phyloP scores from a whole-genome alignment of 1,139 yeast species.

The Pneumocystis oryctolagi region DNA sequence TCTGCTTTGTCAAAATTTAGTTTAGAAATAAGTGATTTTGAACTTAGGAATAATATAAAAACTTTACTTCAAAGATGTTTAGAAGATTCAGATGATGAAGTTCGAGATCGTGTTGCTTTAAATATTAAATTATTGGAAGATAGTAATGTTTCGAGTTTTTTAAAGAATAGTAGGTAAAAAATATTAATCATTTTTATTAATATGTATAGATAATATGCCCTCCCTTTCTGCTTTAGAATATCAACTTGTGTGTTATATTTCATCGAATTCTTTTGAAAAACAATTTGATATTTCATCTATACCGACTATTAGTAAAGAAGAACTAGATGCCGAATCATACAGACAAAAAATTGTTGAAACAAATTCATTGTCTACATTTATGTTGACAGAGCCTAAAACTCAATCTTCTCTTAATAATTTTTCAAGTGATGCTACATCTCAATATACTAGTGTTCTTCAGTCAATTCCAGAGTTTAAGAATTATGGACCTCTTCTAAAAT shows the following conservation, averaged over 20 bases:
- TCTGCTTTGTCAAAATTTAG: slow-evolving; percentile 87
- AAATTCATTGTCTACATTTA: slow-evolving; percentile 13
- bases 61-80: slow-evolving; percentile 70
- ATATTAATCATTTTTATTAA: slow-evolving; percentile 28
- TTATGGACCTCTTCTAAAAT: slow-evolving; percentile 64
- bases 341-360: slow-evolving; percentile 33
- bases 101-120: slow-evolving; percentile 91
- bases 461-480: slow-evolving; percentile 53
- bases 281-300: slow-evolving; percentile 62
- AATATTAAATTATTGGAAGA: slow-evolving; percentile 53
- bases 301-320: slow-evolving; percentile 48
- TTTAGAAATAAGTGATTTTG: slow-evolving; percentile 47
- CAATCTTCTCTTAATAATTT: background rate
- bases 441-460: slow-evolving; percentile 51
- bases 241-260: slow-evolving; percentile 58
- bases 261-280: slow-evolving; percentile 41
- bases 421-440: slow-evolving; percentile 26
- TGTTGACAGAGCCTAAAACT: slow-evolving; percentile 6
- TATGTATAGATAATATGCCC: slow-evolving; percentile 43
- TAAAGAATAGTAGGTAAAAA: slow-evolving; percentile 23
- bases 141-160: slow-evolving; percentile 30
- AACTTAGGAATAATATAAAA: slow-evolving; percentile 52
- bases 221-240: slow-evolving; percentile 66
- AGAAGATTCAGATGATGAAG: slow-evolving; percentile 88
- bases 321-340: slow-evolving; percentile 46